Percentiles rank a stretch among this genome's conserved stretches.
Conservation (phyloP, 257 asterid genomes). For the Solanum peruvianum region DNA sequence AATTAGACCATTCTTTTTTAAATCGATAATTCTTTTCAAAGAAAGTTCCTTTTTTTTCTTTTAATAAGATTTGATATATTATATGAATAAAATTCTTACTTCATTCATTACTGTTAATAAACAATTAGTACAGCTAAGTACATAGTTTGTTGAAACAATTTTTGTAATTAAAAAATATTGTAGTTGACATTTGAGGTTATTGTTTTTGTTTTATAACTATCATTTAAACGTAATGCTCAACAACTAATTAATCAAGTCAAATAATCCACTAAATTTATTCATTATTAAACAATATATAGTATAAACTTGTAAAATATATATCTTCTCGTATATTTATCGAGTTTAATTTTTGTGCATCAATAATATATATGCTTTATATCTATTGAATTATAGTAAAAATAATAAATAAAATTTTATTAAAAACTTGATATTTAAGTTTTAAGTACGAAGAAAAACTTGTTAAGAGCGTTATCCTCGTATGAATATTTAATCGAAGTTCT, state of each 20-base stretch:
- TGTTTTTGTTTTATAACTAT: neutral
- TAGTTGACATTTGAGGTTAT: neutral
- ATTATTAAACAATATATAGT: neutral
- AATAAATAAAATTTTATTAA: neutral
- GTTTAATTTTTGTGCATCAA: neutral
- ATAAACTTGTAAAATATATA: neutral
- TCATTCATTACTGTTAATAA: neutral
- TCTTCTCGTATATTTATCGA: neutral
- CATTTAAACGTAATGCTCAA: neutral
- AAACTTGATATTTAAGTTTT: neutral
- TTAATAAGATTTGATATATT: neutral
- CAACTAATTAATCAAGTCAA: neutral
- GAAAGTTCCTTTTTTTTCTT: neutral
- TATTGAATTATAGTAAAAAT: neutral
- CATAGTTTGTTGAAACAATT: neutral
- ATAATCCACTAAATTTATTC: neutral
- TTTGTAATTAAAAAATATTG: neutral
- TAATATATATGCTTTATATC: rapidly evolving
- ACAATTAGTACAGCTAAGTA: neutral
- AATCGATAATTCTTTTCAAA: neutral
- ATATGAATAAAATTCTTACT: neutral
- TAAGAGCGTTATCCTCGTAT: too few species aligned
- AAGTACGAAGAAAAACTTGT: too few species aligned
- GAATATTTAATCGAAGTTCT: rapidly evolving
- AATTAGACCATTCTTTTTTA: too few species aligned